Conservation (phyloP, 352 stramenopile genomes). For the Ophiocytium majus region DNA sequence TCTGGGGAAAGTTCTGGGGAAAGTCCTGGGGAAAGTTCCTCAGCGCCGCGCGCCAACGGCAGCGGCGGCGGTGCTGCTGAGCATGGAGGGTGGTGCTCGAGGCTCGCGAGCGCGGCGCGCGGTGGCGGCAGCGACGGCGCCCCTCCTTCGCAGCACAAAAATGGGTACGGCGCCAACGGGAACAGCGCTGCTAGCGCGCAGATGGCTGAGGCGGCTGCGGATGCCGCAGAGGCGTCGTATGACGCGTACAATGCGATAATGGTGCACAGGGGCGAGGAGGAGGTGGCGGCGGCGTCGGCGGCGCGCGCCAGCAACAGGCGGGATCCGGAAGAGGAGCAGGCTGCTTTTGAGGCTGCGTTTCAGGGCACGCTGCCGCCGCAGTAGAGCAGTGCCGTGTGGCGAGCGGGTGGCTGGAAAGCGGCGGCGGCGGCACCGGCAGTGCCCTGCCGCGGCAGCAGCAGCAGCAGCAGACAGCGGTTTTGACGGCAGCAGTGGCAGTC, state of each 20-base stretch:
- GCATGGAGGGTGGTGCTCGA: background rate
- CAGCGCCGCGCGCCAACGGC: background rate
- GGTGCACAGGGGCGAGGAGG: background rate
- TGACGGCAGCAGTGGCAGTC: too few relatives aligned
- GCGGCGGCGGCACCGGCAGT: too few relatives aligned
- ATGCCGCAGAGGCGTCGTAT: conserved; percentile 22
- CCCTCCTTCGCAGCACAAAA: background rate
- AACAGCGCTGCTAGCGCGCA: background rate
- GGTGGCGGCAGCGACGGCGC: background rate
- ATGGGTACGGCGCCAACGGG: background rate
- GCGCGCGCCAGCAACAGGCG: conserved; percentile 25
- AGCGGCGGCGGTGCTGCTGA: background rate
- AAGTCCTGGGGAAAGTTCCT: background rate
- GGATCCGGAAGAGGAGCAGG: conserved; percentile 1
- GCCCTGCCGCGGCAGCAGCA: too few relatives aligned
- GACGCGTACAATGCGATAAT: conserved; percentile 24
- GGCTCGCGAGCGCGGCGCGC: background rate
- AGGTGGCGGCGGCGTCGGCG: background rate
- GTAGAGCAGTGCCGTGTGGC: too few relatives aligned
- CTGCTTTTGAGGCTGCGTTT: conserved; percentile 24
- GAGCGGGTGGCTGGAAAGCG: too few relatives aligned
- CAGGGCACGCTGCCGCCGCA: too few relatives aligned
- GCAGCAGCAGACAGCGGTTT: too few relatives aligned
- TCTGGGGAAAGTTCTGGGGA: background rate
- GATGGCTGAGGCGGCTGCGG: background rate